Percentiles rank a stretch among this genome's conserved stretches.
phyloP scores from a whole-genome alignment of 208 protist species.

The Acanthamoeba royreba region DNA sequence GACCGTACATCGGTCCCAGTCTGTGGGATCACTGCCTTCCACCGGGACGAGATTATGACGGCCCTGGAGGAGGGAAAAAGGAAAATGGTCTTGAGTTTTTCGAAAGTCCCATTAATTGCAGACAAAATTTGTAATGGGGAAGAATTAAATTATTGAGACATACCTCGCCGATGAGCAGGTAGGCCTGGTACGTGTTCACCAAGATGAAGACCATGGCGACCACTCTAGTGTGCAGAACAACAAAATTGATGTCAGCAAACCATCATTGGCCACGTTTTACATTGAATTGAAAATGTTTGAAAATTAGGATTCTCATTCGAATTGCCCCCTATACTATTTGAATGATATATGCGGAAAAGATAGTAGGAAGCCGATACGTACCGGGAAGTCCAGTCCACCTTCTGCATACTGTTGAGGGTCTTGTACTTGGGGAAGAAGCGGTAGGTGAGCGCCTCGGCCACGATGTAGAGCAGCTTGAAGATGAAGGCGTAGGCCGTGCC shows the following conservation, averaged over 20 bases:
- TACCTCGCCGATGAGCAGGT: background rate
- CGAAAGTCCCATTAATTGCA: too few relatives aligned
- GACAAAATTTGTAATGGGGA: too few relatives aligned
- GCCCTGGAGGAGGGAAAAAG: too few relatives aligned
- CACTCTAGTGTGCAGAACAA: background rate
- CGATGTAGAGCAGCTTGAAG: slow-evolving; percentile 14
- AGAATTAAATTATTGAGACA: too few relatives aligned
- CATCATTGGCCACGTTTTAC: background rate
- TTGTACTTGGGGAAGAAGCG: background rate
- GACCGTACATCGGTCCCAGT: too few relatives aligned
- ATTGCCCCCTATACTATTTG: too few relatives aligned
- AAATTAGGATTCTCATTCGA: too few relatives aligned
- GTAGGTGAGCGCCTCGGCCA: background rate
- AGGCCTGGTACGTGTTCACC: background rate
- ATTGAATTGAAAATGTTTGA: background rate
- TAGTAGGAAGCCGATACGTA: too few relatives aligned
- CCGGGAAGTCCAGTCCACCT: background rate
- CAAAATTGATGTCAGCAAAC: background rate
- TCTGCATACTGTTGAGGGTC: background rate
- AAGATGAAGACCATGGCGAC: background rate
- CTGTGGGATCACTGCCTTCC: background rate
- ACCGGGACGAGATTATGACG: background rate
- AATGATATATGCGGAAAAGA: too few relatives aligned
- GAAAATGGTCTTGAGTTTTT: too few relatives aligned
- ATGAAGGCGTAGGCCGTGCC: background rate